Conservation (phyloP, 257 asterid genomes). For the Nicotiana knightiana region DNA sequence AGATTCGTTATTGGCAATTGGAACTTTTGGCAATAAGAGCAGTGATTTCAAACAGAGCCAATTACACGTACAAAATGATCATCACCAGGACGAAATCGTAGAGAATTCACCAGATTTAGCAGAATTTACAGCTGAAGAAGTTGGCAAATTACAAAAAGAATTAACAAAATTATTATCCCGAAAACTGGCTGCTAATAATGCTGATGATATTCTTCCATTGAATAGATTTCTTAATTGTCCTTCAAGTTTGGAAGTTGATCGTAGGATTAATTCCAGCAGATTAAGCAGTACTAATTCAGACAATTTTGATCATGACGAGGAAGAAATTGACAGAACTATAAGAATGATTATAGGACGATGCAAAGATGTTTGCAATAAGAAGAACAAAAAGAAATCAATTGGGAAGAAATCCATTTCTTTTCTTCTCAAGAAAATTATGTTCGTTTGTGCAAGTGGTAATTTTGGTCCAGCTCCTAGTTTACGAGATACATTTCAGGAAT, state of each 20-base stretch:
- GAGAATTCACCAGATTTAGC: constrained; percentile 39
- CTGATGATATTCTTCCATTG: constrained; percentile 60
- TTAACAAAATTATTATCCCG: constrained; percentile 48
- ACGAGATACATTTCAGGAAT: constrained; percentile 70
- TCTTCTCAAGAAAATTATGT: constrained; percentile 66
- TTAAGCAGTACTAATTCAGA: constrained; percentile 36
- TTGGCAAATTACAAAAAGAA: constrained; percentile 58
- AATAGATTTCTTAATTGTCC: constrained; percentile 91
- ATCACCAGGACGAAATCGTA: not conserved
- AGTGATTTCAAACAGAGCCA: constrained; percentile 21
- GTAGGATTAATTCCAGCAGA: constrained; percentile 40
- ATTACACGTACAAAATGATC: constrained; percentile 14
- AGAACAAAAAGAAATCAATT: constrained; percentile 39
- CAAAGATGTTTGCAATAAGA: constrained; percentile 59
- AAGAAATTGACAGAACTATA: constrained; percentile 85
- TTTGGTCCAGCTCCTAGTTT: constrained; percentile 55
- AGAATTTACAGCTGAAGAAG: constrained; percentile 78
- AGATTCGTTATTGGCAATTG: constrained; percentile 63
- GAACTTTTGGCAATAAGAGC: constrained; percentile 62
- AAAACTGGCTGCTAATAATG: constrained; percentile 32
- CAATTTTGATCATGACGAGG: constrained; percentile 52
- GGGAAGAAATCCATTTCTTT: constrained; percentile 71
- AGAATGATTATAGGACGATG: constrained; percentile 76
- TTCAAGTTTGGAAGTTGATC: constrained; percentile 78
- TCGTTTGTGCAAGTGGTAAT: constrained; percentile 54